Evolutionary conservation across 805 yeast genomes (phyloP).

Genomic region (Yarrowia sp.): DNA sequence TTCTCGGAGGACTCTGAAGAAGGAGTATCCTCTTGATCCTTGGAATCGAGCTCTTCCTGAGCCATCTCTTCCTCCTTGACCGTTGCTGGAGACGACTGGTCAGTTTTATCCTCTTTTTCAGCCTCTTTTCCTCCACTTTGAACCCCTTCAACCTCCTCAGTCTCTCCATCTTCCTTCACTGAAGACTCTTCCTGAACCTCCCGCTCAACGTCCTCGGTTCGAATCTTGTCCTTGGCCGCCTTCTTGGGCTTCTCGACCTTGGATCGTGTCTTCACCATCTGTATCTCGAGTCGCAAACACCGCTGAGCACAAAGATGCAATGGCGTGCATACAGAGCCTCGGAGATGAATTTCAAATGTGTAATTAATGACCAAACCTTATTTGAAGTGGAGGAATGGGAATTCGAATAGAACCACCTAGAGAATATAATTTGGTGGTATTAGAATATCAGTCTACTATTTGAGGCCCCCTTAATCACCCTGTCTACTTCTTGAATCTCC

Average conservation of each 20-base stretch:
- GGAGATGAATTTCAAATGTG: neutral
- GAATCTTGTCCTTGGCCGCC: slow-evolving; percentile 2
- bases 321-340: neutral
- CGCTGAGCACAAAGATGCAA: slow-evolving; percentile 5
- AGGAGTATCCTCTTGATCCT: neutral
- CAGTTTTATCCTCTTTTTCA: neutral
- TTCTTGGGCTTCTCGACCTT: slow-evolving; percentile 21
- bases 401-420: neutral
- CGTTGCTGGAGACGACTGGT: neutral
- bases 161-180: neutral
- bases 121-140: too few relatives aligned
- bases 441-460: too few relatives aligned
- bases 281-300: neutral
- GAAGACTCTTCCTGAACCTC: neutral
- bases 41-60: too few relatives aligned
- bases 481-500: too few relatives aligned
- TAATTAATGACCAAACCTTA: neutral
- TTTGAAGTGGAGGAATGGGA: neutral
- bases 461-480: too few relatives aligned
- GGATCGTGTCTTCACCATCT: slow-evolving; percentile 15
- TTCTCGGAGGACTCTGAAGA: neutral
- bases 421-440: too few relatives aligned
- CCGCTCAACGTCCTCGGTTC: neutral
- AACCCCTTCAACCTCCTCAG: too few relatives aligned
- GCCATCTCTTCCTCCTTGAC: neutral